These are phyloP conservation scores for Yarrowia sp. DNA, from an alignment of 805 yeast genomes.

Conservation along the genomic window DNA sequence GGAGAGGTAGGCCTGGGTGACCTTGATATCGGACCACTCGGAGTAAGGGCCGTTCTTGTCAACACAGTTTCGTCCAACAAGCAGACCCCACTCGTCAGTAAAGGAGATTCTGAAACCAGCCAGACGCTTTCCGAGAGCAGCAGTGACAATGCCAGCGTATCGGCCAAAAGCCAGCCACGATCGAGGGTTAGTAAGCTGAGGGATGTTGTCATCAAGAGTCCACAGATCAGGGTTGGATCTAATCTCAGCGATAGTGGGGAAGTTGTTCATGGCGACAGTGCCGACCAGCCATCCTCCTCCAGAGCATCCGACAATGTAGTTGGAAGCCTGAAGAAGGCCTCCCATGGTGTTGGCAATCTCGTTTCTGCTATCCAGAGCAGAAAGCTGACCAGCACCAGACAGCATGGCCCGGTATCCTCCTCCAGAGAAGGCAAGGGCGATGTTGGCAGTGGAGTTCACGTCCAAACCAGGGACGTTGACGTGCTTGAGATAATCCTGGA, in stretches of 20 bases:
- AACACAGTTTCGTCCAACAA: conserved; percentile 74
- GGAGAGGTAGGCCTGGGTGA: conserved; percentile 63
- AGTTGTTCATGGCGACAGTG: conserved; percentile 65
- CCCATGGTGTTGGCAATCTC: conserved; percentile 65
- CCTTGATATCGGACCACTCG: conserved; percentile 63
- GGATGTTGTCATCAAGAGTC: conserved; percentile 56
- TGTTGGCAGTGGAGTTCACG: conserved; percentile 48
- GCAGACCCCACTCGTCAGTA: conserved; percentile 85
- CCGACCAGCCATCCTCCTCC: conserved; percentile 89
- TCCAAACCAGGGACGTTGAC: conserved; percentile 59
- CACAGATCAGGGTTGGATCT: conserved; percentile 59
- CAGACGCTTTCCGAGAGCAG: conserved; percentile 58
- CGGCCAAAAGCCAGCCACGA: conserved; percentile 10
- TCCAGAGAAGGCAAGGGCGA: conserved; percentile 69
- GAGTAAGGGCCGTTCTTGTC: conserved; percentile 64
- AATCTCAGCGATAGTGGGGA: conserved; percentile 52
- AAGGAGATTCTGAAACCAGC: conserved; percentile 74
- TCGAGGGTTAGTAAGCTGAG: neutral
- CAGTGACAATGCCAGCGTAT: conserved; percentile 51
- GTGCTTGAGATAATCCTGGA: conserved; percentile 55
- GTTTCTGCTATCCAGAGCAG: conserved; percentile 73
- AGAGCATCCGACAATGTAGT: conserved; percentile 75
- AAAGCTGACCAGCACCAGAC: conserved; percentile 79
- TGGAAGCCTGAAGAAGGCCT: conserved; percentile 71
- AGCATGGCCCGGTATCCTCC: conserved; percentile 94